A percentile compares a stretch with the other conserved stretches of the same genome.
Evolutionary conservation across 2,329 filamentous ascomycete species (phyloP).

Genomic region (Fusarium humuli): DNA sequence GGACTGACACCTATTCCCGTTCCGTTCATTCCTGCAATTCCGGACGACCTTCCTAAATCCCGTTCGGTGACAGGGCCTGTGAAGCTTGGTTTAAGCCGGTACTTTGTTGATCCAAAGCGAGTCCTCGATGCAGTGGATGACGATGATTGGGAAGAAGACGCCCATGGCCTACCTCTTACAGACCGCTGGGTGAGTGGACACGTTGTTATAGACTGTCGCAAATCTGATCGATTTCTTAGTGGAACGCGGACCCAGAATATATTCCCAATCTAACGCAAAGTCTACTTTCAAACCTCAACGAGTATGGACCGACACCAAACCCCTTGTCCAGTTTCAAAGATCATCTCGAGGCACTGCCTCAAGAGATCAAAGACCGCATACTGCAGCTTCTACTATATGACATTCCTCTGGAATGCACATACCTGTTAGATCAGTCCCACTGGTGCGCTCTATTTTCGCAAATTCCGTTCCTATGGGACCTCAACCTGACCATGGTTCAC

Average conservation of each 20-base stretch:
- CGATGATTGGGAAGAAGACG: background rate
- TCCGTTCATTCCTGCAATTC: background rate
- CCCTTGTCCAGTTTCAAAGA: background rate
- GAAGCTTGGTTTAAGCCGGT: background rate
- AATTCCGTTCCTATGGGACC: background rate
- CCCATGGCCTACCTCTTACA: background rate
- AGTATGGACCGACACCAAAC: background rate
- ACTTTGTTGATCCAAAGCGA: background rate
- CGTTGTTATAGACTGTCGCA: too few relatives aligned
- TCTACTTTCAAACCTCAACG: background rate
- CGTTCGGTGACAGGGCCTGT: background rate
- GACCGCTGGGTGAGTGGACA: background rate
- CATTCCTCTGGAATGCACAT: background rate
- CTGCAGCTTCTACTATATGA: background rate
- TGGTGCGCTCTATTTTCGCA: background rate
- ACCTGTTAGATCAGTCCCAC: background rate
- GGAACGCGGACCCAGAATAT: too few relatives aligned
- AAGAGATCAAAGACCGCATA: background rate
- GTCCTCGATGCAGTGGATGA: background rate
- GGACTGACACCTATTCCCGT: too few relatives aligned
- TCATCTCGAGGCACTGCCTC: background rate
- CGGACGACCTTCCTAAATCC: background rate
- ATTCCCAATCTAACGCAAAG: background rate
- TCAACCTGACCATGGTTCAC: background rate
- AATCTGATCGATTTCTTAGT: too few relatives aligned